These are phyloP conservation scores for Citeromyces hawaiiensis DNA, from an alignment of 1,139 yeast genomes.

Conservation along the genomic window DNA sequence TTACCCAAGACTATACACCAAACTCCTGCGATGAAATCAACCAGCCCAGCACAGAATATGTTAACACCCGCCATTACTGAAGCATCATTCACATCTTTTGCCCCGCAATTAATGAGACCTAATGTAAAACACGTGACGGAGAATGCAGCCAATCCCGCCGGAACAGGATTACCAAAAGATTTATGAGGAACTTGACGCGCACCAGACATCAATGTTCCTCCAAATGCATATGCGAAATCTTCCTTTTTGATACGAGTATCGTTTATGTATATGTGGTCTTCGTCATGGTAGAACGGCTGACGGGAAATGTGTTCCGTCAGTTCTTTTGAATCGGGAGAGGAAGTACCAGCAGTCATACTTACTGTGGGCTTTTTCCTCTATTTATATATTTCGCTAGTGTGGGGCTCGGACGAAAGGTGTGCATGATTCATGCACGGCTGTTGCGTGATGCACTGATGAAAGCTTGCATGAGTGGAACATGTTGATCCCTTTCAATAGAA, in stretches of 20 bases:
- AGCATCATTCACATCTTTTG: slow-evolving; percentile 21
- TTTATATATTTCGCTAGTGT: not conserved
- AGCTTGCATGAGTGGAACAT: not conserved
- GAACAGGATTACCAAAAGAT: slow-evolving; percentile 20
- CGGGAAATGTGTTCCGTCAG: not conserved
- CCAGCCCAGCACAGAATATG: slow-evolving; percentile 32
- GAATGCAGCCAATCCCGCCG: slow-evolving; percentile 21
- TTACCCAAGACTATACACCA: slow-evolving; percentile 27
- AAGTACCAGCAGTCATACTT: not conserved
- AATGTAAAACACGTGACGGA: slow-evolving; percentile 15
- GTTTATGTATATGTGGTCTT: slow-evolving; percentile 17
- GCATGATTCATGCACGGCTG: not conserved
- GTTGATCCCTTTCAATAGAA: too few relatives aligned
- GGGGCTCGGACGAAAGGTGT: slow-evolving; percentile 1
- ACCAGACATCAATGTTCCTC: slow-evolving; percentile 18
- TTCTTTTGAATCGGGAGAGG: not conserved
- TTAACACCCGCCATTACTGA: slow-evolving; percentile 25
- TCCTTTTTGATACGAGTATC: slow-evolving; percentile 16
- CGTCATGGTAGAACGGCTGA: slow-evolving; percentile 11
- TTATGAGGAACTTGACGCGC: slow-evolving; percentile 11
- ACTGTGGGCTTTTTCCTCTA: not conserved
- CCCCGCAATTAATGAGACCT: slow-evolving; percentile 20
- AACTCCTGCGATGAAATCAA: slow-evolving; percentile 32
- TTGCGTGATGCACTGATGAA: not conserved
- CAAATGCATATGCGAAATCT: slow-evolving; percentile 19